These are phyloP conservation scores for Fraxinus xanthoxyloides DNA, from an alignment of 305 asterid genomes.

Conservation along the genomic window DNA sequence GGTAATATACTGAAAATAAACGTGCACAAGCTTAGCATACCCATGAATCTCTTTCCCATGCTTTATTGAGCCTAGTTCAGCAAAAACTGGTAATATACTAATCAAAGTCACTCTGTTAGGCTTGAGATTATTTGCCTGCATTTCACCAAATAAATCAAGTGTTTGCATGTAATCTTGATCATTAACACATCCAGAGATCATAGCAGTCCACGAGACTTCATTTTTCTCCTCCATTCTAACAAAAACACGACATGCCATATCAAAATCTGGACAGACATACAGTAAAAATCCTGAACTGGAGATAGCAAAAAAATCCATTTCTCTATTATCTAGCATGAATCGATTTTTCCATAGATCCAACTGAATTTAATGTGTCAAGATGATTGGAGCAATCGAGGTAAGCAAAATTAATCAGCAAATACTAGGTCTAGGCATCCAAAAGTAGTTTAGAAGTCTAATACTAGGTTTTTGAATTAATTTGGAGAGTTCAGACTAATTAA, in stretches of 20 bases:
- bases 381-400: background rate
- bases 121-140: conserved; percentile 44
- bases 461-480: background rate
- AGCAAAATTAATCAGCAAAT: background rate
- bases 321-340: too few species aligned
- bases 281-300: conserved; percentile 60
- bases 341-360: background rate
- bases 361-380: background rate
- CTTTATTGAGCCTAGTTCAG: conserved; percentile 25
- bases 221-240: conserved; percentile 50
- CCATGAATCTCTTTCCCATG: conserved; percentile 61
- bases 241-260: conserved; percentile 52
- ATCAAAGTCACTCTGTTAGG: conserved; percentile 64
- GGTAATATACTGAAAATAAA: too few species aligned
- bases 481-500: background rate
- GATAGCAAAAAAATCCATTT: too few species aligned
- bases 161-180: conserved; percentile 32
- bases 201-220: conserved; percentile 76
- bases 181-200: conserved; percentile 55
- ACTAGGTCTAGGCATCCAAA: background rate
- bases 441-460: background rate
- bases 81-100: conserved; percentile 54
- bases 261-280: conserved; percentile 38
- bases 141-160: conserved; percentile 37
- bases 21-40: too few species aligned